Evolutionary conservation across 805 yeast species (phyloP).

Genomic region (Blastobotrys chiropterorum): DNA sequence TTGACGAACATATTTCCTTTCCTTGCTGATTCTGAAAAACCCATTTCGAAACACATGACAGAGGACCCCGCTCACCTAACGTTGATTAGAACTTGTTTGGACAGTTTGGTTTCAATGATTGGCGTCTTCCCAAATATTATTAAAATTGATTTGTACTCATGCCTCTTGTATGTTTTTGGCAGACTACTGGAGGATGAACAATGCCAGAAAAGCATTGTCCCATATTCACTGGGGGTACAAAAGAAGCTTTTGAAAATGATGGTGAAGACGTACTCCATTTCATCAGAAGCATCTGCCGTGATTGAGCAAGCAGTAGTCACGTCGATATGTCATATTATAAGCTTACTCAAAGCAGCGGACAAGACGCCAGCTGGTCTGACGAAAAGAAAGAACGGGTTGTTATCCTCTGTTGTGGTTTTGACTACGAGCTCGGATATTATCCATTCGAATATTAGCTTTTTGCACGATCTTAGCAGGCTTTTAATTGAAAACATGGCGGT

Average conservation of each 20-base stretch:
- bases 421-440: conserved; percentile 36
- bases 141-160: conserved; percentile 62
- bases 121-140: conserved; percentile 61
- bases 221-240: conserved; percentile 47
- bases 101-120: conserved; percentile 55
- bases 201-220: conserved; percentile 40
- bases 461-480: conserved; percentile 33
- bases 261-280: conserved; percentile 13
- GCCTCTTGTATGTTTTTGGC: conserved; percentile 59
- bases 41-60: conserved; percentile 21
- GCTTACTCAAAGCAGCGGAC: conserved; percentile 8
- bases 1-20: conserved; percentile 35
- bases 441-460: conserved; percentile 29
- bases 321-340: conserved; percentile 16
- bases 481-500: conserved; percentile 35
- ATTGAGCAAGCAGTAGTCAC: conserved; percentile 29
- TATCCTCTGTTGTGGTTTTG: conserved; percentile 42
- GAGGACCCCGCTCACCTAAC: conserved; percentile 15
- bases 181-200: conserved; percentile 43
- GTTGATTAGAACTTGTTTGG: conserved; percentile 45
- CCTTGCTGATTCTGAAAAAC: conserved; percentile 19
- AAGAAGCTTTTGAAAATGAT: conserved; percentile 37
- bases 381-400: conserved; percentile 30
- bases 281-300: conserved; percentile 17
- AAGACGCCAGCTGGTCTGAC: conserved; percentile 13